These are phyloP conservation scores for Wickerhamiella slavikovae DNA, from an alignment of 805 yeast genomes.

Conservation along the genomic window DNA sequence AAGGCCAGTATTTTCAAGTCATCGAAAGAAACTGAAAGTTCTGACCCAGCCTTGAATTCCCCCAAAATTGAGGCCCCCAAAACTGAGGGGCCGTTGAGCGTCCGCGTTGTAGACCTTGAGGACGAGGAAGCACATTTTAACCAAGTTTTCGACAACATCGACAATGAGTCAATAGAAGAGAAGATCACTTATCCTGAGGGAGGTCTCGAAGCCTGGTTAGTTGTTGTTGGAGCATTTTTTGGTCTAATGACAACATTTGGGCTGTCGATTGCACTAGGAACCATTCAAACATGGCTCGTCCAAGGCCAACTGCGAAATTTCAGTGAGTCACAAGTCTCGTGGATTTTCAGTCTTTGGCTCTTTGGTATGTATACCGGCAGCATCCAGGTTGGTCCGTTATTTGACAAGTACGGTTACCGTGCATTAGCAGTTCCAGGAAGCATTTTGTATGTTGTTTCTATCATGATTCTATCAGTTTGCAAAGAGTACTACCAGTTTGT, in stretches of 20 bases:
- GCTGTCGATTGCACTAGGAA: conserved; percentile 24
- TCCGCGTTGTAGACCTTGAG: too few relatives aligned
- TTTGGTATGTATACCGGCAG: conserved; percentile 7
- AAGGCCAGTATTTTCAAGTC: too few relatives aligned
- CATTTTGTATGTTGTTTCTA: conserved; percentile 11
- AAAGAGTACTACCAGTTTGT: conserved; percentile 29
- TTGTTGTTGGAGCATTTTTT: conserved; percentile 33
- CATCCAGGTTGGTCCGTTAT: conserved; percentile 14
- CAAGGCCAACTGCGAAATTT: background rate
- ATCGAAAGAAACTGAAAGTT: too few relatives aligned
- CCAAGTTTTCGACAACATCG: too few relatives aligned
- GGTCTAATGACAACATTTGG: conserved; percentile 44
- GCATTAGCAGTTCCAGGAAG: conserved; percentile 11
- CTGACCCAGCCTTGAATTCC: too few relatives aligned
- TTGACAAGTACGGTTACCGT: conserved; percentile 14
- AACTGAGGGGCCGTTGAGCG: conserved; percentile 33
- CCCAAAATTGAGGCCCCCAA: conserved; percentile 32
- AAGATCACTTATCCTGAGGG: conserved; percentile 27
- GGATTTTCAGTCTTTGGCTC: conserved; percentile 17
- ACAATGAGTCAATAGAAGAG: too few relatives aligned
- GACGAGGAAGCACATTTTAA: too few relatives aligned
- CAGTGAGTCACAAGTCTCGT: background rate
- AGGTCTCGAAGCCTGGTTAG: conserved; percentile 33
- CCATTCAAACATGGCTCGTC: conserved; percentile 5
- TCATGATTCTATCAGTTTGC: conserved; percentile 19